phyloP scores from a whole-genome alignment of 2,329 filamentous ascomycete species.

The Lachnellula subtilissima region DNA sequence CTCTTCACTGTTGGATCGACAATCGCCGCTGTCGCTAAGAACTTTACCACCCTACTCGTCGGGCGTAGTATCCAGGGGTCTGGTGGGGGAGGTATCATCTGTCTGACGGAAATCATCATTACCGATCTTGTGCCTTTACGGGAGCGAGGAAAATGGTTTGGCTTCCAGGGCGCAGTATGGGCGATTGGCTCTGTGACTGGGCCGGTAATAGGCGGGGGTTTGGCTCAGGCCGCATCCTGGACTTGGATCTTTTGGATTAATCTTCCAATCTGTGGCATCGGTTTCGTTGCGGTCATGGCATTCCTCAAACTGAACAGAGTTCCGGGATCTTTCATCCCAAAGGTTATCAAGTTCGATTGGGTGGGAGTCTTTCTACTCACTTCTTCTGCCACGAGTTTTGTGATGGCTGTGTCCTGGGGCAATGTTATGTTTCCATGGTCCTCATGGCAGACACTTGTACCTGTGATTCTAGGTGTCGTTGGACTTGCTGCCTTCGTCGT shows the following conservation, averaged over 20 bases:
- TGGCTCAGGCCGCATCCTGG: slow-evolving; percentile 40
- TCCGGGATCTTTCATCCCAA: background rate
- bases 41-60: slow-evolving; percentile 21
- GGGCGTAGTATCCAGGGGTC: slow-evolving; percentile 41
- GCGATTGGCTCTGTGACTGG: slow-evolving; percentile 29
- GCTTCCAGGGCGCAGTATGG: slow-evolving; percentile 18
- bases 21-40: slow-evolving; percentile 27
- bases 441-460: slow-evolving; percentile 55
- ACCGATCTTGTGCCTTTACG: slow-evolving; percentile 40
- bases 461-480: slow-evolving; percentile 41
- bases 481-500: slow-evolving; percentile 47
- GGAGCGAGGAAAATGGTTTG: slow-evolving; percentile 34
- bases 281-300: slow-evolving; percentile 1
- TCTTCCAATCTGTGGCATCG: slow-evolving; percentile 6
- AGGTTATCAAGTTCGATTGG: slow-evolving; percentile 26
- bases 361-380: slow-evolving; percentile 12
- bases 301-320: slow-evolving; percentile 1
- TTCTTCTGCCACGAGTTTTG: slow-evolving; percentile 13
- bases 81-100: slow-evolving; percentile 44
- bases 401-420: slow-evolving; percentile 11
- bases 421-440: slow-evolving; percentile 59
- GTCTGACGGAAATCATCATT: slow-evolving; percentile 39
- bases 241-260: slow-evolving; percentile 55
- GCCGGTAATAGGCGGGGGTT: slow-evolving; percentile 26
- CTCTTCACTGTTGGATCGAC: slow-evolving; percentile 20